These are phyloP conservation scores for Fomitopsis pulvina DNA, from an alignment of 768 basidiomycete species.

Conservation along the genomic window DNA sequence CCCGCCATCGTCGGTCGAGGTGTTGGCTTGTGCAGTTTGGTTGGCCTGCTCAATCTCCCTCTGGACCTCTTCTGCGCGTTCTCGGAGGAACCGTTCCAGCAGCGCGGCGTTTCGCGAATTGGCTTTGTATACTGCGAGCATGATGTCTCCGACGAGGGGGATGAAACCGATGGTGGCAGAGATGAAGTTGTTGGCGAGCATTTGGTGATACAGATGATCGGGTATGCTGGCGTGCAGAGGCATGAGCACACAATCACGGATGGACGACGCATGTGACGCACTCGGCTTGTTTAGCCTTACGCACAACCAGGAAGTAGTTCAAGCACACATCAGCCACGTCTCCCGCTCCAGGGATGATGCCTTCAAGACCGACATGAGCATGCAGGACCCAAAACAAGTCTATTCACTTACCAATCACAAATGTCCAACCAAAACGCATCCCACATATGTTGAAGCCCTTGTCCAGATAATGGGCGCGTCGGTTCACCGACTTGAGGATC, in stretches of 20 bases:
- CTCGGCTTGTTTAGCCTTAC: slow-evolving; percentile 71
- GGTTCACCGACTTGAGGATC: slow-evolving; percentile 68
- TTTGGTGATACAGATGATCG: slow-evolving; percentile 57
- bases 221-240: slow-evolving; percentile 35
- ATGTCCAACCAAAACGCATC: slow-evolving; percentile 81
- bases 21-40: background rate
- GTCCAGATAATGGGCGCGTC: slow-evolving; percentile 80
- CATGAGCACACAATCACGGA: background rate
- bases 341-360: slow-evolving; percentile 64
- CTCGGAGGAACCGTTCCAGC: slow-evolving; percentile 76
- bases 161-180: slow-evolving; percentile 61
- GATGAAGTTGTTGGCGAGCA: slow-evolving; percentile 73
- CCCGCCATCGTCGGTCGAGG: background rate
- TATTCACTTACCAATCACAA: slow-evolving; percentile 52
- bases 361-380: slow-evolving; percentile 20
- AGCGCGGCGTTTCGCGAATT: slow-evolving; percentile 86
- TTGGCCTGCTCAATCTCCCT: slow-evolving; percentile 8
- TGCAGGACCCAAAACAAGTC: background rate
- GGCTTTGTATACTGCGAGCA: slow-evolving; percentile 74
- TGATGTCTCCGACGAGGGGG: slow-evolving; percentile 70
- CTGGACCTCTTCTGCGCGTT: slow-evolving; percentile 70
- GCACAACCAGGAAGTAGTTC: slow-evolving; percentile 72
- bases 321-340: slow-evolving; percentile 56
- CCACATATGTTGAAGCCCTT: slow-evolving; percentile 80
- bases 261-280: slow-evolving; percentile 22